Percentiles rank a stretch among this genome's conserved stretches.
These are phyloP conservation scores for Orbilia quercus DNA, from an alignment of 2,329 filamentous ascomycete genomes.

Conservation along the genomic window DNA sequence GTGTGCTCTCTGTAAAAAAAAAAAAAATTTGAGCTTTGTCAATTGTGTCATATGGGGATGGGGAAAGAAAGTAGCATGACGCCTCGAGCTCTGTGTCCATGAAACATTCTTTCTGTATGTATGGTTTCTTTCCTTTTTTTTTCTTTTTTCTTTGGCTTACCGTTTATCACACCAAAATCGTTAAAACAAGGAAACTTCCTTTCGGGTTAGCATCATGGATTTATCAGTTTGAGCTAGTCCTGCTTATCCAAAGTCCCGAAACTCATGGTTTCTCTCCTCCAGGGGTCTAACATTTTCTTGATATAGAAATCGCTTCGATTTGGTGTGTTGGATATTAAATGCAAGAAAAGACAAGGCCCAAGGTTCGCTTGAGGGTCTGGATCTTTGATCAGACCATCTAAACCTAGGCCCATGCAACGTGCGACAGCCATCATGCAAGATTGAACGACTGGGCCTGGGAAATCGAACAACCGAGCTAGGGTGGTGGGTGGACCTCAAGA, in stretches of 20 bases:
- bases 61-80: slow-evolving; percentile 18
- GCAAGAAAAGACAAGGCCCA: neutral
- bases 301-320: neutral
- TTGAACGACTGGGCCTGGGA: slow-evolving; percentile 14
- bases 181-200: slow-evolving; percentile 8
- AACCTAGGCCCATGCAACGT: slow-evolving; percentile 5
- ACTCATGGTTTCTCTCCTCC: neutral
- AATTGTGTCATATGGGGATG: slow-evolving; percentile 3
- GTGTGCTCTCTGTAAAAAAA: slow-evolving; percentile 23
- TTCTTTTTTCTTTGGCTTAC: slow-evolving; percentile 11
- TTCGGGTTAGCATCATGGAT: neutral
- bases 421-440: slow-evolving; percentile 27
- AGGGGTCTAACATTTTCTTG: slow-evolving; percentile 31
- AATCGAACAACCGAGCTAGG: slow-evolving; percentile 18
- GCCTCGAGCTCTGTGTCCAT: slow-evolving; percentile 35
- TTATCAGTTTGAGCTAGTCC: neutral
- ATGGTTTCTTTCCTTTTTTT: slow-evolving; percentile 3
- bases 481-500: slow-evolving; percentile 3
- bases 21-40: neutral
- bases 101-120: slow-evolving; percentile 20
- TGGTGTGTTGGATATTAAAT: slow-evolving; percentile 18
- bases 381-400: slow-evolving; percentile 27
- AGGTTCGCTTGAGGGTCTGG: slow-evolving; percentile 28
- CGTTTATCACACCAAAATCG: neutral
- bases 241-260: neutral